phyloP scores from a whole-genome alignment of 805 yeast species.

The Zygoascus biomembranicola region DNA sequence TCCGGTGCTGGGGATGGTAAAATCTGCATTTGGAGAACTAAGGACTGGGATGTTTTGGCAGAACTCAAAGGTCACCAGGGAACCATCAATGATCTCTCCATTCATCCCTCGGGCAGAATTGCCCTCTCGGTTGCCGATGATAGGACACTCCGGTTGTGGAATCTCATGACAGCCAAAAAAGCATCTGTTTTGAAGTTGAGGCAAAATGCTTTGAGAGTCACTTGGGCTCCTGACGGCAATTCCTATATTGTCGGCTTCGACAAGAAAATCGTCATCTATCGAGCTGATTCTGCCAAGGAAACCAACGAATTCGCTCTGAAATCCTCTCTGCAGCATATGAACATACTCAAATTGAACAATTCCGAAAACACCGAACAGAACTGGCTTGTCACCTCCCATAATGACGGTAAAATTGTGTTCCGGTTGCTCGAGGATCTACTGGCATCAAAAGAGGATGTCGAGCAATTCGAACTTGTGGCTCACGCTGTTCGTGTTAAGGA shows the following conservation, averaged over 20 bases:
- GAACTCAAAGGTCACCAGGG: constrained; percentile 82
- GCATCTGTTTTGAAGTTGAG: constrained; percentile 65
- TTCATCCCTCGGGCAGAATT: constrained; percentile 84
- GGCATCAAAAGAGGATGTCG: constrained; percentile 16
- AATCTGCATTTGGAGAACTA: constrained; percentile 86
- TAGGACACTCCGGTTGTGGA: constrained; percentile 82
- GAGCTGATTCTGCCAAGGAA: constrained; percentile 54
- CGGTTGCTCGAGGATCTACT: constrained; percentile 34
- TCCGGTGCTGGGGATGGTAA: constrained; percentile 90
- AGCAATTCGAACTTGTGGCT: constrained; percentile 47
- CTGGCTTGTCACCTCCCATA: constrained; percentile 57
- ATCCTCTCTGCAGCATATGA: constrained; percentile 60
- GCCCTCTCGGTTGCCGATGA: constrained; percentile 88
- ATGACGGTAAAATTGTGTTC: constrained; percentile 63
- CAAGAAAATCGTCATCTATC: constrained; percentile 56
- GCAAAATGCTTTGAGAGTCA: constrained; percentile 22
- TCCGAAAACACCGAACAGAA: constrained; percentile 37
- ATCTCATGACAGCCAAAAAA: constrained; percentile 90
- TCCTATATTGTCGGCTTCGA: constrained; percentile 68
- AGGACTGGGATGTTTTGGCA: constrained; percentile 93
- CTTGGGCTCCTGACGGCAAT: constrained; percentile 61
- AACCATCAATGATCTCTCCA: constrained; percentile 74
- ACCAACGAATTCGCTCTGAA: constrained; percentile 36
- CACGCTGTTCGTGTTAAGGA: constrained; percentile 85
- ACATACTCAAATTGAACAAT: constrained; percentile 36